Conservation (phyloP, 352 stramenopile genomes). For the Pythium insidiosum region DNA sequence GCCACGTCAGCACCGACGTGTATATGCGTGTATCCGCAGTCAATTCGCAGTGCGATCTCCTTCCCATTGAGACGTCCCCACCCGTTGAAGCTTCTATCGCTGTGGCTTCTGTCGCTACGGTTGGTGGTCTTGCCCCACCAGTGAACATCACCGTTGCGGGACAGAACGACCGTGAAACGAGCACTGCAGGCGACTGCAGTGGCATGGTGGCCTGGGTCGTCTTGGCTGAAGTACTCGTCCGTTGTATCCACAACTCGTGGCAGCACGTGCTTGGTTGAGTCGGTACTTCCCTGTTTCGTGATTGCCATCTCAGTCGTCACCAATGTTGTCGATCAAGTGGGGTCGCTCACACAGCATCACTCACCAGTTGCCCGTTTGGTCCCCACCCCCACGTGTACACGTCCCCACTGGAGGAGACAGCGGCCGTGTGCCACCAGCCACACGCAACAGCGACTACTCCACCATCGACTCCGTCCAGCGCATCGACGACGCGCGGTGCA, state of each 20-base stretch:
- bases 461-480: conserved; percentile 39
- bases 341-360: neutral
- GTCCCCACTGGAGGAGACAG: conserved; percentile 48
- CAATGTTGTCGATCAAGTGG: no score
- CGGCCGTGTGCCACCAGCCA: conserved; percentile 70
- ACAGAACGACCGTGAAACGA: conserved; percentile 40
- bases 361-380: conserved; percentile 58
- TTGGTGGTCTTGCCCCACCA: conserved; percentile 35
- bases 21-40: no score
- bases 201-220: conserved; percentile 19
- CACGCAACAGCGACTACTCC: conserved; percentile 42
- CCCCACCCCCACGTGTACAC: conserved; percentile 80
- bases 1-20: no score
- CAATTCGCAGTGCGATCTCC: no score
- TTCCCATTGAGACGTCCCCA: no score
- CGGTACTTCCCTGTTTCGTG: conserved; percentile 4
- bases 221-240: conserved; percentile 13
- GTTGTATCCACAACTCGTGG: conserved; percentile 36
- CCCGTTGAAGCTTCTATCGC: no score
- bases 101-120: no score
- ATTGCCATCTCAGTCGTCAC: no score
- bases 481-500: conserved; percentile 22
- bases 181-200: conserved; percentile 35
- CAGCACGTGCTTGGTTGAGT: conserved; percentile 19
- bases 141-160: conserved; percentile 30